A percentile compares a stretch with the other conserved stretches of the same genome.
phyloP scores from a whole-genome alignment of 305 asterid genomes.

The Rubia occidens region DNA sequence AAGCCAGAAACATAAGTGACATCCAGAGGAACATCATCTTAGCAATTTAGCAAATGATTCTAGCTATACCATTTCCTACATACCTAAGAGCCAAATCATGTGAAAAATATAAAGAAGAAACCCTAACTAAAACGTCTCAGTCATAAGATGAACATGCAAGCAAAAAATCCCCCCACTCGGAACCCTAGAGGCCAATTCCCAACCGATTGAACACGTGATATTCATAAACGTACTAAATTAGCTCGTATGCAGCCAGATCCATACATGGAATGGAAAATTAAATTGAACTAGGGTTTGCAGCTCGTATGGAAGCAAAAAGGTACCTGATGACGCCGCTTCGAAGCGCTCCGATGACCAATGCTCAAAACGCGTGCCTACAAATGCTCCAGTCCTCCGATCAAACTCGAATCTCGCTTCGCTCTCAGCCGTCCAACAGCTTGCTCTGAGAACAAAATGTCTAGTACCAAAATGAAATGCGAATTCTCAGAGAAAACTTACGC shows the following conservation, averaged over 20 bases:
- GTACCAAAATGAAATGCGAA: background rate
- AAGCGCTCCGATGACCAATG: conserved; percentile 17
- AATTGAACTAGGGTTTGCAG: conserved; percentile 18
- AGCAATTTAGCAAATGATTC: background rate
- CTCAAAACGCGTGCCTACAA: conserved; percentile 14
- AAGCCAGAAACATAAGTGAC: background rate
- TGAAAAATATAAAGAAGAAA: background rate
- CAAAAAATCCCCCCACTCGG: conserved; percentile 22
- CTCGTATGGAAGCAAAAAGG: background rate
- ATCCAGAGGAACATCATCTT: background rate
- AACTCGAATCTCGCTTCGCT: conserved; percentile 18
- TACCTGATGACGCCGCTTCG: conserved; percentile 30
- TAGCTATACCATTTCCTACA: background rate
- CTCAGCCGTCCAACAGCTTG: conserved; percentile 17
- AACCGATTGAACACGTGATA: background rate
- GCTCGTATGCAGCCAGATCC: conserved; percentile 31
- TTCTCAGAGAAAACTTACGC: conserved; percentile 34
- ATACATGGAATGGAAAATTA: background rate
- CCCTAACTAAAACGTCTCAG: background rate
- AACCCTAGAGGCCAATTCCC: conserved; percentile 27
- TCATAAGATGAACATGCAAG: conserved; percentile 3
- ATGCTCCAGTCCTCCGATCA: conserved; percentile 21
- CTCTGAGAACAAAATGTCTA: background rate
- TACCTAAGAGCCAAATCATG: background rate
- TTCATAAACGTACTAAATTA: background rate